Base-by-base conservation (phyloP, 2,329 filamentous ascomycete species). In the Emydomyces testavorans region DNA sequence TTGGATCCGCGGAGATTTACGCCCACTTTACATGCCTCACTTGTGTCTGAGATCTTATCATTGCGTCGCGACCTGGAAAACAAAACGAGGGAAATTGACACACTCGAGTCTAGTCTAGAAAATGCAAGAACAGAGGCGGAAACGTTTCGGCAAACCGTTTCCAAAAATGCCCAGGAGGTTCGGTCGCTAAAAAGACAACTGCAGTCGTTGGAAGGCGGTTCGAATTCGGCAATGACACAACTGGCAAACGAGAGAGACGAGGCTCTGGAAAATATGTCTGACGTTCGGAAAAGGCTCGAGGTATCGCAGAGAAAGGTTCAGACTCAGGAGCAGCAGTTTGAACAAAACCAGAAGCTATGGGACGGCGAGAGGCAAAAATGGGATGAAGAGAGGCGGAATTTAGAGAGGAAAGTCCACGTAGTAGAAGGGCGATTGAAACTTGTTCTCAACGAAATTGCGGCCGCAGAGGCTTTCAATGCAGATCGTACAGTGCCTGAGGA, bases 1-100 rank as follows among this genome's bases (percentile, higher is more conserved):
- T 72, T 95, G 24, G 92, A 98, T 60, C 88, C 92, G 2, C 80
- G 90, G 48, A 79, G 92, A 31, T 95, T 98, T 61, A 98, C 92
- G 0, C 92, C 92, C 1, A 96, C 89, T 0, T 70, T 98, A 8
- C 92, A 96, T 64, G 92, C 92, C 6, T 95, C 86, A 42, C 71
- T 98, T 5, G 90, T 98, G 0, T 90, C 90, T 0, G 92, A 98
- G 64, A 98, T 98, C 53, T 71, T 98, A 32, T 79, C 81, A 1
- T 69, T 98, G 42, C 80, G 89, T 18, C 77, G 92, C 50, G 92
- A 98, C 54, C 79, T 96, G 53, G 92, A 98, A 61, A 86, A 85
- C 35, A 95, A 94, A 66, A 77, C 82, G 37, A 85, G 80, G 57
- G 76, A 87, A 46, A 94, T 98, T 47, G 89, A 95, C 61, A 80